Percentiles rank a stretch among this genome's conserved stretches.
Evolutionary conservation across 2,329 filamentous ascomycete genomes (phyloP).

Genomic region (Epichloe baconii): DNA sequence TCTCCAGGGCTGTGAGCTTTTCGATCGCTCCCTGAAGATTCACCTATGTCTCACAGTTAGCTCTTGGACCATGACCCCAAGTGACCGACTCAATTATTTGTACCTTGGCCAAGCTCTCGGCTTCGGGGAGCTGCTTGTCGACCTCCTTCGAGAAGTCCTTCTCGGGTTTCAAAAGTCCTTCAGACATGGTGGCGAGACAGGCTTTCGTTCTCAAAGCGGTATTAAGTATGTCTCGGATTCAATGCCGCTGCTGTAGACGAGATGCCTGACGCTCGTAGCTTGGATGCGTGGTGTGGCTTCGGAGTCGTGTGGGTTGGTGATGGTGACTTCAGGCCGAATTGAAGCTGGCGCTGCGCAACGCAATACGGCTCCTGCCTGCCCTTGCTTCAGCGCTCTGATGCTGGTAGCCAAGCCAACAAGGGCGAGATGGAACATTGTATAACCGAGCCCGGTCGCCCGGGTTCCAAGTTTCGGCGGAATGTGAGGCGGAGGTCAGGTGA

Average conservation of each 20-base stretch:
- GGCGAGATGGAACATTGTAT: slow-evolving; percentile 20
- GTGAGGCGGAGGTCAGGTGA: background rate
- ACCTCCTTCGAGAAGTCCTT: slow-evolving; percentile 98
- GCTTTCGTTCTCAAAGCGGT: background rate
- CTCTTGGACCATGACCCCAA: slow-evolving; percentile 21
- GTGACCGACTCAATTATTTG: no score
- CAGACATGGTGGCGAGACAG: slow-evolving; percentile 50
- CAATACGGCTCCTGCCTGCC: slow-evolving; percentile 26
- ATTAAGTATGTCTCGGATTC: background rate
- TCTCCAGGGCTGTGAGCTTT: slow-evolving; percentile 84
- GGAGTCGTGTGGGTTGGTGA: slow-evolving; percentile 3
- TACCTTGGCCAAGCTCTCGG: slow-evolving; percentile 79
- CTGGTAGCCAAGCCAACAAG: slow-evolving; percentile 10
- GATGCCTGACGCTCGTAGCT: background rate
- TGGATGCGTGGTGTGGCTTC: background rate
- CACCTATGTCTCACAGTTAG: slow-evolving; percentile 30
- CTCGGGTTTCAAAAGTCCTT: slow-evolving; percentile 78
- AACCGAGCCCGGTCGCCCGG: background rate
- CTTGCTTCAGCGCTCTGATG: slow-evolving; percentile 1
- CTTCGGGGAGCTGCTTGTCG: slow-evolving; percentile 81
- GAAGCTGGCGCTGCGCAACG: slow-evolving; percentile 11
- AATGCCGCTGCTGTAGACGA: background rate
- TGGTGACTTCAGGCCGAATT: slow-evolving; percentile 14
- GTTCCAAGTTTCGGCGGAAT: background rate
- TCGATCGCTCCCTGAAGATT: slow-evolving; percentile 83